Percentiles rank a stretch among this genome's conserved stretches.
Evolutionary conservation across 345 rosid species (phyloP).

Genomic region (Pistacia vera): DNA sequence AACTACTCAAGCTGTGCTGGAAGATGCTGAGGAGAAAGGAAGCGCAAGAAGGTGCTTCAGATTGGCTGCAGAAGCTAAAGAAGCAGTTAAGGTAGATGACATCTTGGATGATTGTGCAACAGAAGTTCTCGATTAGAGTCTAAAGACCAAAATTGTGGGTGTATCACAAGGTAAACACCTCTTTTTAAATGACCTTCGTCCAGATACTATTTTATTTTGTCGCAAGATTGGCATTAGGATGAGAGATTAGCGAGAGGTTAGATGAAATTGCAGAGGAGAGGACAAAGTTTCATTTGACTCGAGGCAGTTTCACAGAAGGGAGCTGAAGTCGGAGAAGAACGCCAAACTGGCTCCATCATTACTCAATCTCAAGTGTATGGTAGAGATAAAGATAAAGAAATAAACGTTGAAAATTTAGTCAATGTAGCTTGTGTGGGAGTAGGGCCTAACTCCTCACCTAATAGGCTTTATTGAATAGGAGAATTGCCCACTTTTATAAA

Average conservation of each 20-base stretch:
- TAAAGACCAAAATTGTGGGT: not conserved
- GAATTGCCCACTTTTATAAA: too few relatives aligned
- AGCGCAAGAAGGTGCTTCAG: not conserved
- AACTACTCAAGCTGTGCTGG: conserved; percentile 8
- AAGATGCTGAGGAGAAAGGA: conserved; percentile 6
- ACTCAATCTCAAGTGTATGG: not conserved
- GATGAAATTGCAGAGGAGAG: too few relatives aligned
- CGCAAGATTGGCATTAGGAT: not conserved
- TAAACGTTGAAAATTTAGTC: too few relatives aligned
- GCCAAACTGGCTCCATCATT: not conserved
- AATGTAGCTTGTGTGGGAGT: too few relatives aligned
- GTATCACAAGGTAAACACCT: too few relatives aligned
- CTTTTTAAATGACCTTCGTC: not conserved
- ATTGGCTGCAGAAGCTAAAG: conserved; percentile 13
- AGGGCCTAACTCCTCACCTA: too few relatives aligned
- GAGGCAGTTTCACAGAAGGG: too few relatives aligned
- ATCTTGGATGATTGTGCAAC: not conserved
- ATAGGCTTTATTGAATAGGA: too few relatives aligned
- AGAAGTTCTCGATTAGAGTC: not conserved
- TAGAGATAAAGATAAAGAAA: too few relatives aligned
- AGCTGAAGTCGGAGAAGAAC: too few relatives aligned
- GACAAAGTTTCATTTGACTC: too few relatives aligned
- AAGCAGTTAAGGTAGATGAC: conserved; percentile 4
- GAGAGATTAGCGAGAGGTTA: too few relatives aligned
- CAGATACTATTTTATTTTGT: not conserved